A percentile compares a stretch with the other conserved stretches of the same genome.
phyloP scores from a whole-genome alignment of 495 filamentous ascomycete genomes.

The Aspergillus egyptiacus region DNA sequence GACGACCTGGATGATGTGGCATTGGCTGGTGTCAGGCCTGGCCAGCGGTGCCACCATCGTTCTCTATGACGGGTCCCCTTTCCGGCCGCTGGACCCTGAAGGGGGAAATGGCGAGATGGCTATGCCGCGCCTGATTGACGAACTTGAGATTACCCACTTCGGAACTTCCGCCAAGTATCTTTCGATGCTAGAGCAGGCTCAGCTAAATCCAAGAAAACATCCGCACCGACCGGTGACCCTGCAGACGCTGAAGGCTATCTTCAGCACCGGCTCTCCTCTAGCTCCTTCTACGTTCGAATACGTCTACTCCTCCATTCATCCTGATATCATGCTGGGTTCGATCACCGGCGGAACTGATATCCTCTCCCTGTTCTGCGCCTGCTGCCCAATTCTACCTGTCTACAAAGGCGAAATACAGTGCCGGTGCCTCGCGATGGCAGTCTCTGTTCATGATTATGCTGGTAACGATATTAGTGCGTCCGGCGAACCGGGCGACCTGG shows the following conservation, averaged over 20 bases:
- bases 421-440: constrained; percentile 84
- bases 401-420: constrained; percentile 86
- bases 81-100: constrained; percentile 53
- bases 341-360: constrained; percentile 93
- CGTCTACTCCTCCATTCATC: constrained; percentile 72
- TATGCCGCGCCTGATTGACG: constrained; percentile 63
- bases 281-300: constrained; percentile 91
- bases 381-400: constrained; percentile 81
- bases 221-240: constrained; percentile 46
- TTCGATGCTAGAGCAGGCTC: constrained; percentile 78
- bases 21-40: constrained; percentile 82
- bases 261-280: constrained; percentile 86
- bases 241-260: constrained; percentile 64
- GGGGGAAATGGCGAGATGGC: constrained; percentile 56
- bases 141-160: constrained; percentile 77
- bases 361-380: constrained; percentile 84
- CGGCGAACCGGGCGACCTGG: constrained; percentile 79
- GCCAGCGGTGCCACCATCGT: constrained; percentile 74
- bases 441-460: constrained; percentile 66
- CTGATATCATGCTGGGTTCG: constrained; percentile 69
- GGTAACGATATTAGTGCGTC: constrained; percentile 42
- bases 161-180: constrained; percentile 92
- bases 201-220: constrained; percentile 55
- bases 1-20: constrained; percentile 97
- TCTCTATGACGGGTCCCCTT: constrained; percentile 85